Evolutionary conservation across 1,139 yeast genomes (phyloP).

Genomic region (Saccharomyces hybrid): DNA sequence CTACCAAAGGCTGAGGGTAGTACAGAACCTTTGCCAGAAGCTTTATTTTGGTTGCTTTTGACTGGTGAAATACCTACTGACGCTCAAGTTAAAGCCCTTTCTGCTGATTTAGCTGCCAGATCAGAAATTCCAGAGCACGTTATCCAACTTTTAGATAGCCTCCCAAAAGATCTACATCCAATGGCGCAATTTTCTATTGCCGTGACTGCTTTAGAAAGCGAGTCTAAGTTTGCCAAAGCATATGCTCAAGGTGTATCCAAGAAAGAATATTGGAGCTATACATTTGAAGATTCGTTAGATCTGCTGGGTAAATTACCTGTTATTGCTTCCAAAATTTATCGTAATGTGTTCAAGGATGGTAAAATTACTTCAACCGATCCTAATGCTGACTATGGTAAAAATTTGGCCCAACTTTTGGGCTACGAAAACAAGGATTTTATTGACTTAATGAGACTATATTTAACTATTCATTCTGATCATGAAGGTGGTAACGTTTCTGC

Average conservation of each 20-base stretch:
- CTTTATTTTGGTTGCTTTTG: slow-evolving; percentile 54
- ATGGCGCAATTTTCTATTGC: slow-evolving; percentile 69
- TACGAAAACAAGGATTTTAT: slow-evolving; percentile 38
- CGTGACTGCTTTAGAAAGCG: slow-evolving; percentile 50
- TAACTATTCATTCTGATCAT: slow-evolving; percentile 41
- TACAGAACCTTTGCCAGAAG: slow-evolving; percentile 63
- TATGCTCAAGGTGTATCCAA: slow-evolving; percentile 61
- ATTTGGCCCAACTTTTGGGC: slow-evolving; percentile 79
- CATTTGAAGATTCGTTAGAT: slow-evolving; percentile 58
- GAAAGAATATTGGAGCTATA: slow-evolving; percentile 61
- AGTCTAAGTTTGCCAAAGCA: slow-evolving; percentile 60
- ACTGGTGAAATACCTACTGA: slow-evolving; percentile 58
- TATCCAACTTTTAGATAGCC: slow-evolving; percentile 43
- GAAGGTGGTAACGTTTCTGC: slow-evolving; percentile 44
- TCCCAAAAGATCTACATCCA: slow-evolving; percentile 55
- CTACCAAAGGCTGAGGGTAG: slow-evolving; percentile 86
- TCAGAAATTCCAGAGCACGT: slow-evolving; percentile 52
- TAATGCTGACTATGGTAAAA: slow-evolving; percentile 83
- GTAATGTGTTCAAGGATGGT: slow-evolving; percentile 47
- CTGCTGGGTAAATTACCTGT: slow-evolving; percentile 60
- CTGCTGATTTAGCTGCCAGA: slow-evolving; percentile 52
- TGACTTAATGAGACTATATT: slow-evolving; percentile 37
- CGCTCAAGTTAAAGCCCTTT: slow-evolving; percentile 45
- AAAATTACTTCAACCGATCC: slow-evolving; percentile 57
- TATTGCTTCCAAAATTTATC: slow-evolving; percentile 59